Evolutionary conservation across 129 eudicot genomes (phyloP).

Genomic region (Lactuca saligna): DNA sequence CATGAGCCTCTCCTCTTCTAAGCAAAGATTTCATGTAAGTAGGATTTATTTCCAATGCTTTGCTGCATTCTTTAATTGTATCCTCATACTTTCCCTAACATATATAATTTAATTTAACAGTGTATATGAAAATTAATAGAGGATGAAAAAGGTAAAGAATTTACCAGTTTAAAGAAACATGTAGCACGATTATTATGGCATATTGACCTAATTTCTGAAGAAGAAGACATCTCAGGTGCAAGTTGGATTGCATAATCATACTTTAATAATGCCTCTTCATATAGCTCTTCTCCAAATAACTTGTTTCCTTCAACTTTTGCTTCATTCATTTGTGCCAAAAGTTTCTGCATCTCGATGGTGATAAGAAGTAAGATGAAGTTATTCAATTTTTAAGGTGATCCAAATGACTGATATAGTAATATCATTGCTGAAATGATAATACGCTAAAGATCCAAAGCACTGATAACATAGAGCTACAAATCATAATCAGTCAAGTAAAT

Average conservation of each 20-base stretch:
- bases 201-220: conserved; percentile 65
- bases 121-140: no score
- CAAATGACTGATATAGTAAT: no score
- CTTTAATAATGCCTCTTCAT: conserved; percentile 78
- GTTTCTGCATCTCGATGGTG: conserved; percentile 50
- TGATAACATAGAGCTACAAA: no score
- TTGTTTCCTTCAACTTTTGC: conserved; percentile 81
- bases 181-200: conserved; percentile 73
- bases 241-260: conserved; percentile 59
- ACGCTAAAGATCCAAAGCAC: background rate
- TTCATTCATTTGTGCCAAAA: conserved; percentile 63
- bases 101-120: background rate
- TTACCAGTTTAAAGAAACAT: conserved; percentile 68
- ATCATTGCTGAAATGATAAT: background rate
- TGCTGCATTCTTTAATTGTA: conserved; percentile 79
- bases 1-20: conserved; percentile 78
- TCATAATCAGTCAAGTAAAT: background rate
- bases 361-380: conserved; percentile 4
- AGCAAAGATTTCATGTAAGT: conserved; percentile 63
- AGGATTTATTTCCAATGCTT: conserved; percentile 79
- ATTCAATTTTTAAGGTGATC: background rate
- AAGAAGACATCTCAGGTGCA: conserved; percentile 48
- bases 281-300: conserved; percentile 56
- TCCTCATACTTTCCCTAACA: conserved; percentile 74
- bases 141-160: background rate